Conservation (phyloP, 805 yeast species). For the Candida yuanshanica region DNA sequence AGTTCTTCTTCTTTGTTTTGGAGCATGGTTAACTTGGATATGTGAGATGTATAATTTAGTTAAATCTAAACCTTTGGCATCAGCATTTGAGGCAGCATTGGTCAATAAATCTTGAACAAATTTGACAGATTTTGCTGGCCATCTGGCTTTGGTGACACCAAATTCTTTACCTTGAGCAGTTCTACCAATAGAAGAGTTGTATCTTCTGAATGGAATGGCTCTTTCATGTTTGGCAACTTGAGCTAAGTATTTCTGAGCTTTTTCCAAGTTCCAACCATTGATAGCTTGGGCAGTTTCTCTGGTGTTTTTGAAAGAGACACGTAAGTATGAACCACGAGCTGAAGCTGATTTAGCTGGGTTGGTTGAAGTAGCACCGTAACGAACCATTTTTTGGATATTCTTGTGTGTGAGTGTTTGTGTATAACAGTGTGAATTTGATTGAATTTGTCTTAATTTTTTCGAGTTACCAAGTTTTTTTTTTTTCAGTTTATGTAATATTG, state of each 20-base stretch:
- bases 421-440: too few species aligned
- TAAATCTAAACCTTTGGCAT: conserved; percentile 96
- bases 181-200: conserved; percentile 94
- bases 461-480: not conserved
- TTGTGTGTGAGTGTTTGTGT: not conserved
- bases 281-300: conserved; percentile 99
- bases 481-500: not conserved
- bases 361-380: conserved; percentile 99
- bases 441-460: not conserved
- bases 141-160: conserved; percentile 99
- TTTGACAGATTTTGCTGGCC: conserved; percentile 99
- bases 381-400: conserved; percentile 66
- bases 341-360: conserved; percentile 99
- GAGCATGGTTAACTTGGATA: conserved; percentile 99
- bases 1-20: conserved; percentile 99
- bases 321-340: conserved; percentile 98
- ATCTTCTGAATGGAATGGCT: conserved; percentile 99
- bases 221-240: conserved; percentile 97
- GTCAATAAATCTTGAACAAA: conserved; percentile 89
- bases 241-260: conserved; percentile 91
- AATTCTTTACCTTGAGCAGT: conserved; percentile 99
- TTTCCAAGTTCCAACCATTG: conserved; percentile 95
- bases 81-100: conserved; percentile 99
- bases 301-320: conserved; percentile 99
- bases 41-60: conserved; percentile 91